phyloP scores from a whole-genome alignment of 257 asterid genomes.

The Marsdenia floribunda region DNA sequence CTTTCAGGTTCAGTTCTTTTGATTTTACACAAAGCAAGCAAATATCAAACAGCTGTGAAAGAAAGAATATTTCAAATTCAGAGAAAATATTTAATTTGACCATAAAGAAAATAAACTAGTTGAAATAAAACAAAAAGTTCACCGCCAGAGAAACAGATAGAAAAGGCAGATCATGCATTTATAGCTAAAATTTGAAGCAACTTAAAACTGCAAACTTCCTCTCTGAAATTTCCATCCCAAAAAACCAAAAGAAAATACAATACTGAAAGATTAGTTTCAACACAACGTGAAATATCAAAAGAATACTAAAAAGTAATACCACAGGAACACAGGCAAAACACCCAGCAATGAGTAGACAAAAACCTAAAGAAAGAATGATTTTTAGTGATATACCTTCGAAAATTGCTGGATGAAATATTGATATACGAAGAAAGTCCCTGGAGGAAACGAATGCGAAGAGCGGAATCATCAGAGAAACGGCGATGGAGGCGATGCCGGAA shows the following conservation, averaged over 20 bases:
- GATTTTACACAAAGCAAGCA: background rate
- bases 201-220: too few species aligned
- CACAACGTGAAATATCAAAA: background rate
- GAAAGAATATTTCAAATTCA: background rate
- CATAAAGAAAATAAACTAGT: background rate
- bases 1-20: background rate
- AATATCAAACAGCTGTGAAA: background rate
- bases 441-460: slow-evolving; percentile 51
- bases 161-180: too few species aligned
- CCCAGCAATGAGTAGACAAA: background rate
- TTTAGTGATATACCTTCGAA: slow-evolving; percentile 44
- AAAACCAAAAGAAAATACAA: too few species aligned
- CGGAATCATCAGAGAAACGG: slow-evolving; percentile 42
- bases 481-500: slow-evolving; percentile 55
- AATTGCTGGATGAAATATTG: slow-evolving; percentile 37
- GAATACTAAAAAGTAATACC: background rate
- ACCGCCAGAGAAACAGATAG: too few species aligned
- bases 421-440: slow-evolving; percentile 51
- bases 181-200: too few species aligned
- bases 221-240: too few species aligned
- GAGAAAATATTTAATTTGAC: background rate
- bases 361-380: background rate
- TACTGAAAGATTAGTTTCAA: too few species aligned
- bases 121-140: background rate
- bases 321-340: too few species aligned